Conservation (phyloP, 2,329 filamentous ascomycete genomes). For the Tolypocladium cylindrosporum region DNA sequence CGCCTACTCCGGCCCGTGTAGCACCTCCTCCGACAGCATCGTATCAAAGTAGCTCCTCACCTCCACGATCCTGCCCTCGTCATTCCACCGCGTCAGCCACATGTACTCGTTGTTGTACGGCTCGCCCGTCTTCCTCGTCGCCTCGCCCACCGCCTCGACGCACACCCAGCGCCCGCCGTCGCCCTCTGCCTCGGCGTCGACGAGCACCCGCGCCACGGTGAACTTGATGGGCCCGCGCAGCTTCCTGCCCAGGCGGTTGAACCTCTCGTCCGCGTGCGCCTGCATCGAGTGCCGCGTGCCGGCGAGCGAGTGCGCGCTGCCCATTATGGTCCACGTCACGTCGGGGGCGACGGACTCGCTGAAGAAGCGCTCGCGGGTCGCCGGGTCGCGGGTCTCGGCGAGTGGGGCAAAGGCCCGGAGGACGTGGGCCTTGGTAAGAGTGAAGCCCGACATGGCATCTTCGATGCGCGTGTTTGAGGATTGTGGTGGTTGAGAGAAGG, state of each 20-base stretch:
- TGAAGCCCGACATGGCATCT: slow-evolving; percentile 8
- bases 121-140: slow-evolving; percentile 9
- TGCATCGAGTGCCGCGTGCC: slow-evolving; percentile 4
- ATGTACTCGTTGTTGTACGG: slow-evolving; percentile 14
- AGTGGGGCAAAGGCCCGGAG: slow-evolving; percentile 10
- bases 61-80: slow-evolving; percentile 12
- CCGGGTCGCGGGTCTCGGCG: slow-evolving; percentile 6
- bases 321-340: slow-evolving; percentile 13
- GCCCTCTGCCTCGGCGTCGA: slow-evolving; percentile 9
- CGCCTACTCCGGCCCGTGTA: not conserved
- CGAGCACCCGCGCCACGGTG: slow-evolving; percentile 8
- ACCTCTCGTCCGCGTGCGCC: slow-evolving; percentile 9
- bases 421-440: slow-evolving; percentile 11
- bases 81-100: slow-evolving; percentile 13
- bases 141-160: slow-evolving; percentile 11
- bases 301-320: slow-evolving; percentile 12
- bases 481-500: not conserved
- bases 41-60: slow-evolving; percentile 14
- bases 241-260: slow-evolving; percentile 9
- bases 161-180: slow-evolving; percentile 15
- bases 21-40: slow-evolving; percentile 9
- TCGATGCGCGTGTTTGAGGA: not conserved
- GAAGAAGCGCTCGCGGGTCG: slow-evolving; percentile 9
- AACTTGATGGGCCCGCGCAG: slow-evolving; percentile 12
- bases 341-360: slow-evolving; percentile 3